Base-by-base conservation (phyloP, 345 rosid genomes). In the Melastoma malabathricum region DNA sequence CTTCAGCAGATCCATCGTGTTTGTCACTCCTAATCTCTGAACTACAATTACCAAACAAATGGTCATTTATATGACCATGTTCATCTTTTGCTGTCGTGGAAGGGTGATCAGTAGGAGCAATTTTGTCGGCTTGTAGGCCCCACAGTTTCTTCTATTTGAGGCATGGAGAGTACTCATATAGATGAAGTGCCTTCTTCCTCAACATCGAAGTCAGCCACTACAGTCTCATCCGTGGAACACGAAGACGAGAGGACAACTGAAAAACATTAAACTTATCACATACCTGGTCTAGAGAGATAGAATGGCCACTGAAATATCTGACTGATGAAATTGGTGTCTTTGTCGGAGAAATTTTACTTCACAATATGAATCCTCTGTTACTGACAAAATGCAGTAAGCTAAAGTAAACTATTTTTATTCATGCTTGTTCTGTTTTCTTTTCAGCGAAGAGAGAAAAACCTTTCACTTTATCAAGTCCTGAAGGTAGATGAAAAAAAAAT, bases 191-290 rank as follows among this genome's bases (percentile, higher is more conserved):
- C 15, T 64, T 80, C 86, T 62, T 47, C 72, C 63, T 90, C 96
- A 10, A 63, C 74, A 31, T 86, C 96, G 31, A 96, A 86, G 65
- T 89, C 97, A 45, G 94, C 96, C 54, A 90, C 98, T 48, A 84
- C 71, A 46, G 98, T 90, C 83, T 80, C 98, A 20, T 86, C 94
- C 45, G 92, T 86, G 60, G 98, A 86, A 79, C 96, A 86, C 15
- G 96, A 90, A 49, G 94, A 86, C 53, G 96, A 82, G 66, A 86
- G 68, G 22, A 77, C 54, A 18, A 80, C 98, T 90, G 82, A 59
- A 65, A 54, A 61, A 50, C 17, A 55, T 3, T 0, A 18, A 20
- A 44, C 22, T 15, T 39, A 43, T 17, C 9, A 3, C 29, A 22
- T 15, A 44, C 9, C 6, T 34, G 12, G 41, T 34, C 12, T 34